Conservation (phyloP, 305 asterid species). For the Monarda citriodora region DNA sequence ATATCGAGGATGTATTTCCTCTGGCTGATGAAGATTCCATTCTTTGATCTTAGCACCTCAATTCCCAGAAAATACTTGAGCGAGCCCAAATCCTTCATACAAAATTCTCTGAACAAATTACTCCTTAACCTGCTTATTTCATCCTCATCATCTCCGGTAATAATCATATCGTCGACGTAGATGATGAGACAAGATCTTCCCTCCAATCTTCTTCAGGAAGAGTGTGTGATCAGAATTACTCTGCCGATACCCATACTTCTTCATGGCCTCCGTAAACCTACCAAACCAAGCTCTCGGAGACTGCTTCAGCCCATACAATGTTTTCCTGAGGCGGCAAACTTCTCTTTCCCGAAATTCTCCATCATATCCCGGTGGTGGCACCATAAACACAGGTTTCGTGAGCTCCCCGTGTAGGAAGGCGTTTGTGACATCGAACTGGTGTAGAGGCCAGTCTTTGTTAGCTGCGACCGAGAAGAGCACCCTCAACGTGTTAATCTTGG, state of each 20-base stretch:
- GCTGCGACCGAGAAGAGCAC: not conserved
- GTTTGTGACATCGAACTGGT: not conserved
- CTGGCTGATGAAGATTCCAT: not conserved
- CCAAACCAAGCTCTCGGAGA: not conserved
- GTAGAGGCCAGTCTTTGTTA: not conserved
- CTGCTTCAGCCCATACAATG: not conserved
- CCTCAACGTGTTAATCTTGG: not conserved
- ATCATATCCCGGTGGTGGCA: no score
- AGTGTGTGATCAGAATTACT: constrained; percentile 3
- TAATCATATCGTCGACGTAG: not conserved
- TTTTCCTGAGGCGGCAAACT: not conserved
- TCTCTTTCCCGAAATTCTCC: not conserved
- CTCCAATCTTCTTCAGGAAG: not conserved
- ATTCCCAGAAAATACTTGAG: not conserved
- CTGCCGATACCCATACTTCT: not conserved
- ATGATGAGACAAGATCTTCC: not conserved
- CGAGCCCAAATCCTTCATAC: no score
- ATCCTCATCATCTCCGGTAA: not conserved
- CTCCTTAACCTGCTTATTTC: not conserved
- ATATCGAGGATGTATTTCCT: not conserved
- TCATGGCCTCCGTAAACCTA: not conserved
- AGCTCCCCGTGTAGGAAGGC: not conserved
- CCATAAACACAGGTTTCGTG: not conserved
- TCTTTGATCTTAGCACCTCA: not conserved
- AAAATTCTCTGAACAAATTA: no score